Evolutionary conservation across 129 eudicot species (phyloP).

Genomic region (Sambucus nigra): DNA sequence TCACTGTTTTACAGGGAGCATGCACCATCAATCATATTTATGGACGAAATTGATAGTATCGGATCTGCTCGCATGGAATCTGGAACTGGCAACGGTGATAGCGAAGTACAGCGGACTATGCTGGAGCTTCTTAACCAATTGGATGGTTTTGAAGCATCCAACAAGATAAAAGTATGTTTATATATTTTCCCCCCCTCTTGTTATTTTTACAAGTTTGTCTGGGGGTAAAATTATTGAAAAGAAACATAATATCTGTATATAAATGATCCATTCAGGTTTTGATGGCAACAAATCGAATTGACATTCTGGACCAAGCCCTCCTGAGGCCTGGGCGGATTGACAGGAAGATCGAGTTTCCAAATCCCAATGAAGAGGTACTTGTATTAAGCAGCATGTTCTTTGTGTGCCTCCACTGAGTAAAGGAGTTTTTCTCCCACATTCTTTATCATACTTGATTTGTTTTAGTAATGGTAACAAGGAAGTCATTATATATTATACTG

Average conservation of each 20-base stretch:
- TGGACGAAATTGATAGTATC: conserved; percentile 40
- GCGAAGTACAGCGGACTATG: conserved; percentile 39
- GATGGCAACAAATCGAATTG: conserved; percentile 37
- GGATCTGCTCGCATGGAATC: conserved; percentile 36
- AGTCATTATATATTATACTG: not conserved
- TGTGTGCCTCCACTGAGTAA: not conserved
- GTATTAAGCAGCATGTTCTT: not conserved
- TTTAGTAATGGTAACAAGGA: not conserved
- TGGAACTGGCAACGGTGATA: conserved; percentile 39
- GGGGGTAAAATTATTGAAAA: not conserved
- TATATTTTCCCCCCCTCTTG: not conserved
- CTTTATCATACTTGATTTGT: not conserved
- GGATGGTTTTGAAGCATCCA: conserved; percentile 40
- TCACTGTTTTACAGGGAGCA: conserved; percentile 26
- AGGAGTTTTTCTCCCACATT: not conserved
- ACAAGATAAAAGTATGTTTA: conserved; percentile 27
- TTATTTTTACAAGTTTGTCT: not conserved
- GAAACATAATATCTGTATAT: not conserved
- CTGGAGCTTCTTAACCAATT: conserved; percentile 41
- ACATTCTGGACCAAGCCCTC: conserved; percentile 31
- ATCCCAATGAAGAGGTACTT: conserved; percentile 28
- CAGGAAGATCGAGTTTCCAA: conserved; percentile 33
- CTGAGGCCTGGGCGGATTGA: conserved; percentile 37
- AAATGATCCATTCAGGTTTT: conserved; percentile 20
- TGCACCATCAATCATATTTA: conserved; percentile 37